Evolutionary conservation across 2,329 filamentous ascomycete species (phyloP).

Genomic region (Tolypocladium pustulatum): DNA sequence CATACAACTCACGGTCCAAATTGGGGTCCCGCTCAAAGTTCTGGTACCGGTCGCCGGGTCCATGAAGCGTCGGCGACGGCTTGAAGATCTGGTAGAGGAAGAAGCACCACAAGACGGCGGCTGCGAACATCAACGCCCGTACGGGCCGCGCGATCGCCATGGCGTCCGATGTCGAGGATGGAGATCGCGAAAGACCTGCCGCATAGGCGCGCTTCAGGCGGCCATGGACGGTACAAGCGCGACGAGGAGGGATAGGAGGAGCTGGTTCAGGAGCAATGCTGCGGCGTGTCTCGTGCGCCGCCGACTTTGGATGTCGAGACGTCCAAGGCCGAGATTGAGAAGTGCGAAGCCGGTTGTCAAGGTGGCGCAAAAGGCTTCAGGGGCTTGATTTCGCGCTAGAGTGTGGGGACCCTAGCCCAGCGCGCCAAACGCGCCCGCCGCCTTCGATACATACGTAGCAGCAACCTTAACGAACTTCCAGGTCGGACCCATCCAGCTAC

Average conservation of each 20-base stretch:
- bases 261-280: not conserved
- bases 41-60: conserved; percentile 29
- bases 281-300: not conserved
- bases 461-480: not conserved
- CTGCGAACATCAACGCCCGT: conserved; percentile 63
- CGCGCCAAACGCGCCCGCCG: not conserved
- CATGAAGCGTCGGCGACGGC: conserved; percentile 35
- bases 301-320: not conserved
- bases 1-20: conserved; percentile 59
- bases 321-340: not conserved
- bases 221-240: conserved; percentile 1
- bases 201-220: not conserved
- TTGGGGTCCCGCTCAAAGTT: conserved; percentile 74
- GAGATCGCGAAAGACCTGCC: not conserved
- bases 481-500: not conserved
- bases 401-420: not conserved
- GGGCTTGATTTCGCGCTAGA: not conserved
- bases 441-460: not conserved
- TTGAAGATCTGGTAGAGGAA: conserved; percentile 67
- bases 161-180: conserved; percentile 16
- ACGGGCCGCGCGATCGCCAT: conserved; percentile 86
- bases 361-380: not conserved
- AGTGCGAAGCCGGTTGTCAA: not conserved
- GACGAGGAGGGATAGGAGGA: not conserved
- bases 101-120: conserved; percentile 65